Evolutionary conservation across 257 asterid genomes (phyloP).

Genomic region (Coffea canephora): DNA sequence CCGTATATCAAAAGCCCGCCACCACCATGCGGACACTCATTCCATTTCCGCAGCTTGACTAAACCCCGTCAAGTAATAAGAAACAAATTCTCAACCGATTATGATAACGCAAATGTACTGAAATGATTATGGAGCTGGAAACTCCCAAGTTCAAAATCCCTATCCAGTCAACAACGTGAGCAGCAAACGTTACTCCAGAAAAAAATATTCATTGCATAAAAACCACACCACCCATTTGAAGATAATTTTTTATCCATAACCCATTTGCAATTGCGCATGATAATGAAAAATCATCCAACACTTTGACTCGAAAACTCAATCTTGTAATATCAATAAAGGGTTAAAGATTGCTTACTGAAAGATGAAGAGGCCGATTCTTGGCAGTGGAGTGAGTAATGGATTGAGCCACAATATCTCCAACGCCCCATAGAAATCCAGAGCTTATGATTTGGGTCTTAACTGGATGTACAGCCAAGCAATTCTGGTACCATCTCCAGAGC

Average conservation of each 20-base stretch:
- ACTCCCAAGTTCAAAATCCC: not conserved
- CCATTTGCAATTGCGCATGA: not conserved
- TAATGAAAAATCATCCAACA: not conserved
- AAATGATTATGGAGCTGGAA: not conserved
- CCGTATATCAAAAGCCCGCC: not conserved
- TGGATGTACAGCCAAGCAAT: slow-evolving; percentile 66
- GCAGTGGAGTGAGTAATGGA: slow-evolving; percentile 65
- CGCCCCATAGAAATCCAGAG: slow-evolving; percentile 83
- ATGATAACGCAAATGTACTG: not conserved
- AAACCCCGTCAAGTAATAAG: not conserved
- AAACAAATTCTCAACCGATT: not conserved
- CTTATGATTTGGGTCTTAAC: slow-evolving; percentile 81
- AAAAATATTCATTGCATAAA: not conserved
- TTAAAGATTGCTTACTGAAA: slow-evolving; percentile 25
- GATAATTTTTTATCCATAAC: not conserved
- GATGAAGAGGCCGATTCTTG: slow-evolving; percentile 32
- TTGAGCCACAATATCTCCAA: slow-evolving; percentile 83
- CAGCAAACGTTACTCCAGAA: not conserved
- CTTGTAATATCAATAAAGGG: not conserved
- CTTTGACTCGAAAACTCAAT: not conserved
- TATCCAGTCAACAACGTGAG: not conserved
- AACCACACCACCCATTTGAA: not conserved
- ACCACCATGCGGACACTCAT: not conserved
- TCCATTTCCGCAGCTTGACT: not conserved
- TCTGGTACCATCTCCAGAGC: slow-evolving; percentile 86